phyloP scores from a whole-genome alignment of 1,284 basidiomycete species.

The Papiliotrema flavescens region DNA sequence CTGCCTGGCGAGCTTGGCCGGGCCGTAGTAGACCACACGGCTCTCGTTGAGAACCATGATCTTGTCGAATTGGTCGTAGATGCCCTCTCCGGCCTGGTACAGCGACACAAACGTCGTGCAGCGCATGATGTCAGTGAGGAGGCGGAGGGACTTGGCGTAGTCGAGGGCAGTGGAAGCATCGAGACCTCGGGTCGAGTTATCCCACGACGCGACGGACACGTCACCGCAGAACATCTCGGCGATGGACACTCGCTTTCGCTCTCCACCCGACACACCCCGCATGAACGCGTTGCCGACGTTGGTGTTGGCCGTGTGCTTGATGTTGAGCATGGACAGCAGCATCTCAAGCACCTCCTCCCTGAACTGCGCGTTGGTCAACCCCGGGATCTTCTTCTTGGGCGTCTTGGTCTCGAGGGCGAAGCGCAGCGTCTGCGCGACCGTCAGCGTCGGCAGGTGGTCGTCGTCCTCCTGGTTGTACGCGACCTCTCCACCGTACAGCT shows the following conservation, averaged over 20 bases:
- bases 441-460: constrained; percentile 60
- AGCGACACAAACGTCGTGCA: constrained; percentile 53
- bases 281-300: constrained; percentile 57
- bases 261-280: constrained; percentile 60
- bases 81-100: constrained; percentile 64
- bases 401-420: constrained; percentile 57
- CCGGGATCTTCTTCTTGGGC: constrained; percentile 54
- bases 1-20: constrained; percentile 51
- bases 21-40: constrained; percentile 57
- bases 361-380: constrained; percentile 52
- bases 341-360: constrained; percentile 55
- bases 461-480: constrained; percentile 74
- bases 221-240: constrained; percentile 56
- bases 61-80: constrained; percentile 67
- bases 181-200: constrained; percentile 59
- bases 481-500: constrained; percentile 64
- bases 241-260: constrained; percentile 60
- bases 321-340: constrained; percentile 59
- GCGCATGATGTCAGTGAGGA: constrained; percentile 55
- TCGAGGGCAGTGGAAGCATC: constrained; percentile 60
- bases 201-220: constrained; percentile 51
- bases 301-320: constrained; percentile 59
- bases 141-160: constrained; percentile 57
- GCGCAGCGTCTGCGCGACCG: constrained; percentile 57
- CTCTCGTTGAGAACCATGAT: constrained; percentile 56